Conservation (phyloP, 139 green algal genomes). For the Chlamydomonas schloesseri region DNA sequence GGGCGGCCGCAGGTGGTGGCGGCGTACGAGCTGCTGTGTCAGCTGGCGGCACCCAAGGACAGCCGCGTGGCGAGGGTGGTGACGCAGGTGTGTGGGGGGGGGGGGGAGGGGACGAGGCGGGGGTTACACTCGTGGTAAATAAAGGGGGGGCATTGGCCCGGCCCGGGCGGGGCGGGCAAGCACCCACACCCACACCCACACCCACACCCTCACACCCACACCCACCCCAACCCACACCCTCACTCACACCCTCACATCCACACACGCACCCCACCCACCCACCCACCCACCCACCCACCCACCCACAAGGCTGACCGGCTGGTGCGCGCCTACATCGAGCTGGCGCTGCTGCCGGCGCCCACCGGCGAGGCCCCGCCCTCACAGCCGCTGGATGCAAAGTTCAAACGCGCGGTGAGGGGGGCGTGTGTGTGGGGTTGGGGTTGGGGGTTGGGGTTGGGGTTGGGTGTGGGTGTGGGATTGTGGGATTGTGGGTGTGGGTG, state of each 20-base stretch:
- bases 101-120: not conserved
- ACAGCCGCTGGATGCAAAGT: not conserved
- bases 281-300: not conserved
- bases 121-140: no score
- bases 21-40: slow-evolving; percentile 26
- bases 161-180: no score
- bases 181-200: no score
- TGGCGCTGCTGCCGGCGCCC: slow-evolving; percentile 63
- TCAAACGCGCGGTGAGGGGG: not conserved
- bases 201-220: no score
- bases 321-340: slow-evolving; percentile 82
- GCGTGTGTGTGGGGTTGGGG: not conserved
- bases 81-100: slow-evolving; percentile 5
- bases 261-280: not conserved
- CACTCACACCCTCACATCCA: no score
- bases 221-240: no score
- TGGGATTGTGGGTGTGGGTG: not conserved
- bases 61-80: slow-evolving; percentile 8
- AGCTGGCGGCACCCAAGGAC: not conserved
- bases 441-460: not conserved
- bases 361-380: not conserved
- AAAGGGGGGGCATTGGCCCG: no score
- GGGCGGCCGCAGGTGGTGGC: slow-evolving; percentile 22
- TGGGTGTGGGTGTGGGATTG: no score
- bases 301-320: slow-evolving; percentile 45